Conservation (phyloP, 495 filamentous ascomycete genomes). For the Echria macrotheca region DNA sequence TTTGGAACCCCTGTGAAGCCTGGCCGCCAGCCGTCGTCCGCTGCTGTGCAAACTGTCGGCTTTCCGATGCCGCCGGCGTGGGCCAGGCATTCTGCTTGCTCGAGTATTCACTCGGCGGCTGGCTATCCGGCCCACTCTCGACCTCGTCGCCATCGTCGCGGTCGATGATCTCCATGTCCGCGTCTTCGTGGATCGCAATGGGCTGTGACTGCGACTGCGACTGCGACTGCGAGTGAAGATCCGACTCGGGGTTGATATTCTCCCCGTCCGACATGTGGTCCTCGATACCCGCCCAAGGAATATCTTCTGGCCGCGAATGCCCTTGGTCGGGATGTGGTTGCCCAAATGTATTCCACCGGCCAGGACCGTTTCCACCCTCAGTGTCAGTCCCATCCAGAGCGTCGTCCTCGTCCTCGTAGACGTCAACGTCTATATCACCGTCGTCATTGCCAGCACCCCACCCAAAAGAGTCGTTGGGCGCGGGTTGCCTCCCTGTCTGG, state of each 20-base stretch:
- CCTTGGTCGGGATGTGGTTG: slow-evolving; percentile 3
- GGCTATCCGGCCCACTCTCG: slow-evolving; percentile 11
- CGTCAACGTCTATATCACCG: slow-evolving; percentile 20
- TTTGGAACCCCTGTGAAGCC: slow-evolving; percentile 17
- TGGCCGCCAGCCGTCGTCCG: no score
- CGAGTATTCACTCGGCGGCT: slow-evolving; percentile 30
- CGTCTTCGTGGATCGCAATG: slow-evolving; percentile 19
- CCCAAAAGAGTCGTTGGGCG: slow-evolving; percentile 1
- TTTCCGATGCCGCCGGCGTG: not conserved
- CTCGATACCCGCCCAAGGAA: slow-evolving; percentile 40
- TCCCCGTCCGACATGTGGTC: slow-evolving; percentile 37
- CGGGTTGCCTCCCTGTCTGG: not conserved
- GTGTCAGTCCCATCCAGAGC: slow-evolving; percentile 30
- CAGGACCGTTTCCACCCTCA: slow-evolving; percentile 18
- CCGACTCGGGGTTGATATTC: slow-evolving; percentile 31
- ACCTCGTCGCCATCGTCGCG: slow-evolving; percentile 6
- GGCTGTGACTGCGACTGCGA: not conserved
- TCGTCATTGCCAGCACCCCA: slow-evolving; percentile 10
- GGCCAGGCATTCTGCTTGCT: slow-evolving; percentile 18
- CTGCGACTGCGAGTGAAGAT: not conserved
- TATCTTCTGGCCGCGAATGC: slow-evolving; percentile 32
- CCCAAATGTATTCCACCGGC: slow-evolving; percentile 9
- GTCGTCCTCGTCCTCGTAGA: slow-evolving; percentile 30
- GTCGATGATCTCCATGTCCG: slow-evolving; percentile 6
- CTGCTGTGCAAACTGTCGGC: not conserved